A percentile compares a stretch with the other conserved stretches of the same genome.
These are phyloP conservation scores for Gautieria morchelliformis DNA, from an alignment of 768 basidiomycete genomes.

Conservation along the genomic window DNA sequence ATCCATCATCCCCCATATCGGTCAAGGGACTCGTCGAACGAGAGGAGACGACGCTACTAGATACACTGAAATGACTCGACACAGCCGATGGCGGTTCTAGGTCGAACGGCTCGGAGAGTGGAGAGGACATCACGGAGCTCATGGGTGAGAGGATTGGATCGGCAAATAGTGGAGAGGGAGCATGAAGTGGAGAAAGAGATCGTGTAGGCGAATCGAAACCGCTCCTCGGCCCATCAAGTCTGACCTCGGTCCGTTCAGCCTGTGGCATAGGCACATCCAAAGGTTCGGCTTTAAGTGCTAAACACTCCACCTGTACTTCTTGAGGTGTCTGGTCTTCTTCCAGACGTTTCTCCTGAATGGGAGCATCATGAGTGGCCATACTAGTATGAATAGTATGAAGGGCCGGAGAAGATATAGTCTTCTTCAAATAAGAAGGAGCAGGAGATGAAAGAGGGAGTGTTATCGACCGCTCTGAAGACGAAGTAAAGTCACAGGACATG, in stretches of 20 bases:
- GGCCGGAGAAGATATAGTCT: neutral
- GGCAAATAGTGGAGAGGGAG: neutral
- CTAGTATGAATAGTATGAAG: neutral
- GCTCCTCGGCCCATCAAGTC: neutral
- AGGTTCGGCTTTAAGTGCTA: neutral
- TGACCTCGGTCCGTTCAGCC: neutral
- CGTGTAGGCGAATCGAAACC: neutral
- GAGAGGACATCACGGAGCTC: conserved; percentile 2
- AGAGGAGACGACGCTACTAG: neutral
- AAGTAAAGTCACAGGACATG: neutral
- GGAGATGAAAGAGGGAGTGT: conserved; percentile 2
- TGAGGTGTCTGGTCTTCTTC: neutral
- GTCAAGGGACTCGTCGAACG: neutral
- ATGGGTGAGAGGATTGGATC: neutral
- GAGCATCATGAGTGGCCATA: neutral
- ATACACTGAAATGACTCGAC: neutral
- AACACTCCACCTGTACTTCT: neutral
- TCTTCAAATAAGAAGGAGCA: neutral
- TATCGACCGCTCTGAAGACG: neutral
- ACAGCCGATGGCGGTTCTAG: neutral
- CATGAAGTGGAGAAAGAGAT: neutral
- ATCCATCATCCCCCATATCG: neutral
- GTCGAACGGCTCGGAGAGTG: neutral
- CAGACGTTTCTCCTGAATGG: neutral
- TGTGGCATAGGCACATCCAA: neutral